phyloP scores from a whole-genome alignment of 495 filamentous ascomycete genomes.

The Aspergillus sclerotioniger region DNA sequence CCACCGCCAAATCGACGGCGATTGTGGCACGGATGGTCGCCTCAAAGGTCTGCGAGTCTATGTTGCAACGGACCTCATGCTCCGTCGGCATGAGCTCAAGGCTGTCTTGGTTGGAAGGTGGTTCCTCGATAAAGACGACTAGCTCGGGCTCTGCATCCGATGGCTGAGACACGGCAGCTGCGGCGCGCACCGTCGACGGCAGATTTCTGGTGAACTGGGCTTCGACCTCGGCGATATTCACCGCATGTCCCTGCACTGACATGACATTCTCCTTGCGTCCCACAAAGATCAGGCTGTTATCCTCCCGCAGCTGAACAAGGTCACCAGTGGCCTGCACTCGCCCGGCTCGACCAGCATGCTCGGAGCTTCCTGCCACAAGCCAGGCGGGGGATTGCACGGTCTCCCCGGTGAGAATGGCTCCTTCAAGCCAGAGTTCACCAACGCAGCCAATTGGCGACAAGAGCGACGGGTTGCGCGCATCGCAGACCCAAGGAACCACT shows the following conservation, averaged over 20 bases:
- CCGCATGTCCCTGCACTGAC: conserved; percentile 1
- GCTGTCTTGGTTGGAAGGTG: conserved; percentile 17
- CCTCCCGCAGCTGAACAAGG: neutral
- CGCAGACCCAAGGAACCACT: conserved; percentile 33
- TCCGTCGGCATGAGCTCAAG: conserved; percentile 22
- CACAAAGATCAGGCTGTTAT: neutral
- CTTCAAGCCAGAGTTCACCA: conserved; percentile 46
- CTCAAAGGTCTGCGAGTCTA: neutral
- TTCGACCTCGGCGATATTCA: conserved; percentile 11
- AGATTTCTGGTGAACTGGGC: conserved; percentile 13
- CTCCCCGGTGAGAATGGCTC: conserved; percentile 31
- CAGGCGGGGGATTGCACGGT: conserved; percentile 32
- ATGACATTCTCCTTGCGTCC: conserved; percentile 4
- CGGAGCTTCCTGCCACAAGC: neutral
- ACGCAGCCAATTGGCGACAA: conserved; percentile 39
- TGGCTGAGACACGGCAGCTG: conserved; percentile 24
- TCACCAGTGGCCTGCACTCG: neutral
- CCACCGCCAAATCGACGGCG: conserved; percentile 22
- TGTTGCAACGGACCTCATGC: conserved; percentile 18
- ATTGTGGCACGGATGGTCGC: conserved; percentile 20
- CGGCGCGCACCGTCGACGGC: conserved; percentile 24
- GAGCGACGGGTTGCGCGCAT: conserved; percentile 28
- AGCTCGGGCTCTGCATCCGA: conserved; percentile 19
- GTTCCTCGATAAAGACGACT: conserved; percentile 31
- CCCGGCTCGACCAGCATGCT: conserved; percentile 25